A percentile compares a stretch with the other conserved stretches of the same genome.
phyloP scores from a whole-genome alignment of 2,329 filamentous ascomycete species.

The Hymenoscyphus linearis region DNA sequence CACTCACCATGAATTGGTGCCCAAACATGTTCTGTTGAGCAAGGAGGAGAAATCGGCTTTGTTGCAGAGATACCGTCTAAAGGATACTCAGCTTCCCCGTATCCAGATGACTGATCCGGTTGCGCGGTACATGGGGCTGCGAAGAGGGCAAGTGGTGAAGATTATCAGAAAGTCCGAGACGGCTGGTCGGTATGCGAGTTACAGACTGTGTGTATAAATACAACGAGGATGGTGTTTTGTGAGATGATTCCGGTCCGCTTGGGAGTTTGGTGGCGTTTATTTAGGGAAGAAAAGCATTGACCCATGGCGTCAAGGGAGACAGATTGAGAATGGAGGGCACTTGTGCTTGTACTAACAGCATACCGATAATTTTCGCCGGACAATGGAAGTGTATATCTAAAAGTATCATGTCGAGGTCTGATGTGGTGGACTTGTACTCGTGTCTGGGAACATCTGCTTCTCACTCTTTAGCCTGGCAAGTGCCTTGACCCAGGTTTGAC shows the following conservation, averaged over 20 bases:
- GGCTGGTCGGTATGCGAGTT: conserved; percentile 93
- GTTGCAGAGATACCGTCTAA: conserved; percentile 84
- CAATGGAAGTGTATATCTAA: background rate
- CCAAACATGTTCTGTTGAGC: conserved; percentile 85
- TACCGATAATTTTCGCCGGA: background rate
- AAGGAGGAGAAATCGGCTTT: conserved; percentile 83
- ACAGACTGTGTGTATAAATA: conserved; percentile 61
- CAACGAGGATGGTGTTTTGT: background rate
- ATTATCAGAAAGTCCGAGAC: conserved; percentile 96
- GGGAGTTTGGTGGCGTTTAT: conserved; percentile 18
- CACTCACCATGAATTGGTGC: conserved; percentile 93
- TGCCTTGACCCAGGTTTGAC: background rate
- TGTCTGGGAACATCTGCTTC: background rate
- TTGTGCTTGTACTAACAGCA: conserved; percentile 14
- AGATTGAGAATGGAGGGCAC: conserved; percentile 15
- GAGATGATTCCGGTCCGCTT: conserved; percentile 3
- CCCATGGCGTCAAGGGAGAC: conserved; percentile 16
- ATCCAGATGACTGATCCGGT: conserved; percentile 91
- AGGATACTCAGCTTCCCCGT: conserved; percentile 93
- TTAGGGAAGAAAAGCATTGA: conserved; percentile 19
- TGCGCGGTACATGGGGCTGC: conserved; percentile 83
- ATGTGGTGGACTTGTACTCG: background rate
- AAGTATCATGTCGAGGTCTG: background rate
- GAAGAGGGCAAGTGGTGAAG: conserved; percentile 93
- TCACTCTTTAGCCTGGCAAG: background rate